Base-by-base conservation (phyloP, 495 filamentous ascomycete species). In the Daldinia bambusicola region DNA sequence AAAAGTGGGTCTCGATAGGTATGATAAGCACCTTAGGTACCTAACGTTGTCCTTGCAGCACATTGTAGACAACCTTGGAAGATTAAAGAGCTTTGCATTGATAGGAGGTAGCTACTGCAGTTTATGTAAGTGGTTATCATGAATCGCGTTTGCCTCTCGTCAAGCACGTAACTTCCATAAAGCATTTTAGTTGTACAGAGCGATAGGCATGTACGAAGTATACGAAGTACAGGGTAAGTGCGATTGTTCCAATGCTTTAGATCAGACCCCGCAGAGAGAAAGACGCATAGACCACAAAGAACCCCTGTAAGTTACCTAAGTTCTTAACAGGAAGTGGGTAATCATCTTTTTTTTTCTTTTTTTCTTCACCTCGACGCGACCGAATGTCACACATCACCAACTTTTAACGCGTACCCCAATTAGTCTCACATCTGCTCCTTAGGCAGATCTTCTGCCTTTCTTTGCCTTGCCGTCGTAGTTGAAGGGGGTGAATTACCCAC, bases 391-490 rank as follows among this genome's bases (percentile, higher is more conserved):
- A 53, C 30, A 53, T 53, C 50, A 32, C 50, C 50, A 53, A n/a
- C 12, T 53, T 53, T 53, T 13, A 53, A 53, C 50, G 50, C 50
- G 50, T 53, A 53, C 14, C 6, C 26, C 22, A 53, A 53, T 53
- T 16, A 53, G n/a, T 53, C 26, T 53, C 50, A n/a, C 26, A 53
- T 32, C 6, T 4, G 1, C 26, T 31, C 13, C 16, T 26, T 16
- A 32, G 13, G 22, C 26, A 13, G 14, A 26, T 6, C 50, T 53
- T 4, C 50, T 53, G 2, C 0, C 14, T 16, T 32, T 13, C 1
- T 13, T 8, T 22, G 9, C 1, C 13, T 53, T 5, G 26, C 26
- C 12, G 30, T n/a, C 30, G 12, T 10, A 9, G 1, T 22, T 5
- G 8, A 48, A 53, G 22, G 5, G 26, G 50, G 13, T n/a, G 13